Evolutionary conservation across 2,329 filamentous ascomycete genomes (phyloP).

Genomic region (Fusarium bactridioides): DNA sequence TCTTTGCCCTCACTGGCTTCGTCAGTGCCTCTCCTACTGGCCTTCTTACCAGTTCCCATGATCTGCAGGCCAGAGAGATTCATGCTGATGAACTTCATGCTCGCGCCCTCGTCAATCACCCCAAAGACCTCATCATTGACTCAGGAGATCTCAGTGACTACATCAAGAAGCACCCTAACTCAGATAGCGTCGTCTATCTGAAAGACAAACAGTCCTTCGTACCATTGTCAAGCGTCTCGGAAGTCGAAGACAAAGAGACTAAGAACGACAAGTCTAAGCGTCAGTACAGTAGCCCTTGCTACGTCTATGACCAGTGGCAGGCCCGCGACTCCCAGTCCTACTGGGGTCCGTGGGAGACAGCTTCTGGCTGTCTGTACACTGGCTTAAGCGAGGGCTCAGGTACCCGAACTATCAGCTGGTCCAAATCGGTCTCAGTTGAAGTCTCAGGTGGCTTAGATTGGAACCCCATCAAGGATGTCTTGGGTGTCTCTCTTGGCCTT

Average conservation of each 20-base stretch:
- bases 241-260: not conserved
- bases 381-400: not conserved
- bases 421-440: not conserved
- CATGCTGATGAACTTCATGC: not conserved
- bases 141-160: not conserved
- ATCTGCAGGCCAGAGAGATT: not conserved
- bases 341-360: not conserved
- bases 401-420: not conserved
- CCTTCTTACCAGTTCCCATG: not conserved
- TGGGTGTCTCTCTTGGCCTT: not conserved
- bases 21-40: not conserved
- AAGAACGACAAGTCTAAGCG: not conserved
- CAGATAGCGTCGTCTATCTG: not conserved
- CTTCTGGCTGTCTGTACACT: not conserved
- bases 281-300: not conserved
- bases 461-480: not conserved
- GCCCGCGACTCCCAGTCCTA: not conserved
- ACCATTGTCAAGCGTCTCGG: not conserved
- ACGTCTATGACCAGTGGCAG: not conserved
- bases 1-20: not conserved
- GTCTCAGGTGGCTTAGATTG: not conserved
- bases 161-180: not conserved
- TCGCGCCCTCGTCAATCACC: fast-evolving
- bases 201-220: not conserved
- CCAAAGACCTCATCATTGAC: not conserved